A percentile compares a stretch with the other conserved stretches of the same genome.
Evolutionary conservation across 1,284 basidiomycete genomes (phyloP).

Genomic region (Megacollybia platyphylla): DNA sequence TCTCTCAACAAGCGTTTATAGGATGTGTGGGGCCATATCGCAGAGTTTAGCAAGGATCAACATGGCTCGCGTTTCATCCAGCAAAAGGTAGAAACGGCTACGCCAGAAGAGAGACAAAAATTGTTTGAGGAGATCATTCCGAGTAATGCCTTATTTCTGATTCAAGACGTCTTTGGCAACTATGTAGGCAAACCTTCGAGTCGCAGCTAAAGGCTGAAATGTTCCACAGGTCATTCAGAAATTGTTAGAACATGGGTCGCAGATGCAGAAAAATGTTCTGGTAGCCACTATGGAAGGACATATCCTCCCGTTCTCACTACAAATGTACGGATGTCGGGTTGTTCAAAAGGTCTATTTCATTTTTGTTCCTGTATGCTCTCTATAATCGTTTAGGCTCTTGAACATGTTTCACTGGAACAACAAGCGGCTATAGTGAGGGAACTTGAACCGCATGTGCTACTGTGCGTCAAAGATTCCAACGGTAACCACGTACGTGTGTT

Average conservation of each 20-base stretch:
- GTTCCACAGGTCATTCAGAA: slow-evolving; percentile 78
- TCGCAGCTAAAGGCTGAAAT: slow-evolving; percentile 3
- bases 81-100: slow-evolving; percentile 69
- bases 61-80: slow-evolving; percentile 89
- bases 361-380: slow-evolving; percentile 4
- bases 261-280: slow-evolving; percentile 62
- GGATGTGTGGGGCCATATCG: slow-evolving; percentile 81
- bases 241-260: slow-evolving; percentile 83
- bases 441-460: slow-evolving; percentile 72
- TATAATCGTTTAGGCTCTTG: slow-evolving; percentile 53
- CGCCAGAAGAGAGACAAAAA: slow-evolving; percentile 64
- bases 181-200: slow-evolving; percentile 44
- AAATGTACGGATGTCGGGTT: slow-evolving; percentile 96
- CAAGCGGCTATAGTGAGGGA: slow-evolving; percentile 70
- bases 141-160: slow-evolving; percentile 61
- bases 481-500: slow-evolving; percentile 76
- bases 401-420: slow-evolving; percentile 69
- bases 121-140: slow-evolving; percentile 92
- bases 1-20: slow-evolving; percentile 17
- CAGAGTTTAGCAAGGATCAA: slow-evolving; percentile 93
- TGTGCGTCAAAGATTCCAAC: slow-evolving; percentile 87
- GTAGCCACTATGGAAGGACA: slow-evolving; percentile 73
- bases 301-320: slow-evolving; percentile 68
- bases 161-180: slow-evolving; percentile 96
- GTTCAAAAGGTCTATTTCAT: slow-evolving; percentile 59